Evolutionary conservation across 805 yeast genomes (phyloP).

Genomic region (Naumovozyma baii): DNA sequence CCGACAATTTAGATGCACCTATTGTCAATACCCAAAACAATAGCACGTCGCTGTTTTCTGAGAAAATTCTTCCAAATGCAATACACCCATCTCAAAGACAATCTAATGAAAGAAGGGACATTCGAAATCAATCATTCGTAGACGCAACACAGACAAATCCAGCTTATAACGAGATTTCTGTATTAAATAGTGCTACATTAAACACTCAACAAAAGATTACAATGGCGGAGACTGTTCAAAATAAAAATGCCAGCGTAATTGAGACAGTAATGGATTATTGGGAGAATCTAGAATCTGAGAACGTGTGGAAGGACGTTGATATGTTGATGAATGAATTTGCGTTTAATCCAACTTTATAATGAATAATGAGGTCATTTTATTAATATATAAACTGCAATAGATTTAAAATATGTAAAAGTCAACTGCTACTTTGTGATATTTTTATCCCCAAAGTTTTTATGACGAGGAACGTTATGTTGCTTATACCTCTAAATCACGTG

Average conservation of each 20-base stretch:
- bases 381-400: too few species aligned
- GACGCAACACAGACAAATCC: neutral
- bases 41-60: neutral
- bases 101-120: neutral
- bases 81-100: neutral
- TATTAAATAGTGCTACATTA: neutral
- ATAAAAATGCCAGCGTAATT: neutral
- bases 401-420: too few species aligned
- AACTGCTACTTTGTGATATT: too few species aligned
- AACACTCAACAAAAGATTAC: neutral
- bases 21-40: neutral
- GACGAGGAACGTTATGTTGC: too few species aligned
- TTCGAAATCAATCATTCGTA: neutral
- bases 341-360: conserved; percentile 48
- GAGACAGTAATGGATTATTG: conserved; percentile 25
- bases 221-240: neutral
- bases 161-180: neutral
- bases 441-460: too few species aligned
- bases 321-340: conserved; percentile 86
- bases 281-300: conserved; percentile 35
- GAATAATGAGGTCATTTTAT: too few species aligned
- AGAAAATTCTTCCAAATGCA: neutral
- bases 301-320: conserved; percentile 64
- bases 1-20: neutral
- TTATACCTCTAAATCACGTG: too few species aligned